Percentiles rank a stretch among this genome's conserved stretches.
Conservation (phyloP, 257 asterid species). For the Euphrasia confusa region DNA sequence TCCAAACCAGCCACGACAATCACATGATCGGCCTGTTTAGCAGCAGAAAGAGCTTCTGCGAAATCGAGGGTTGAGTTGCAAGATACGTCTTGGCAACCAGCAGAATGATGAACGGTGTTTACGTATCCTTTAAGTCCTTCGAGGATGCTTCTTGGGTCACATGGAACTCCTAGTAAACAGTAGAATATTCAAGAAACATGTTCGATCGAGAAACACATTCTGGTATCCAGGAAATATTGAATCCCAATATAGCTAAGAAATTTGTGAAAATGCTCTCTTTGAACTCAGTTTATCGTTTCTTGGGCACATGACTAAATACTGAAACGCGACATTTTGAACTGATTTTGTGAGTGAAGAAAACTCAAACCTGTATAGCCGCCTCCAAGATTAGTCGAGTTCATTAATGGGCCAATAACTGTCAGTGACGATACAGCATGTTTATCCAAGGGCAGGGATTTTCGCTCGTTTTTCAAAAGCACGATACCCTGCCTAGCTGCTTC, state of each 20-base stretch:
- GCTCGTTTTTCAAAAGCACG: conserved; percentile 79
- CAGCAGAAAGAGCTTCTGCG: conserved; percentile 52
- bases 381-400: conserved; percentile 61
- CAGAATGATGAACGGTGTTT: conserved; percentile 45
- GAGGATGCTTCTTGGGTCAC: conserved; percentile 58
- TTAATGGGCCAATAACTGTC: conserved; percentile 81
- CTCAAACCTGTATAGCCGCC: conserved; percentile 76
- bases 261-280: not conserved
- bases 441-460: conserved; percentile 56
- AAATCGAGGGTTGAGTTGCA: conserved; percentile 62
- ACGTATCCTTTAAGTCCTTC: conserved; percentile 49
- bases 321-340: not conserved
- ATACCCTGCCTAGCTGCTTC: conserved; percentile 87
- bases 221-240: no score
- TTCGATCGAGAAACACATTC: no score
- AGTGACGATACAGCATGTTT: conserved; percentile 46
- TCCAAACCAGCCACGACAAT: conserved; percentile 77
- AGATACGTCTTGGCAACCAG: conserved; percentile 63
- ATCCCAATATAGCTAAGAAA: no score
- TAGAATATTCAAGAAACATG: not conserved
- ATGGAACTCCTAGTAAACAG: conserved; percentile 58
- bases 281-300: not conserved
- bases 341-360: conserved; percentile 6
- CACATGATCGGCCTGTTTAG: conserved; percentile 60
- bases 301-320: not conserved